Evolutionary conservation across 2,329 filamentous ascomycete genomes (phyloP), one percentile per base, ranked within the genome.

Genomic region (Aureobasidium sp.): DNA sequence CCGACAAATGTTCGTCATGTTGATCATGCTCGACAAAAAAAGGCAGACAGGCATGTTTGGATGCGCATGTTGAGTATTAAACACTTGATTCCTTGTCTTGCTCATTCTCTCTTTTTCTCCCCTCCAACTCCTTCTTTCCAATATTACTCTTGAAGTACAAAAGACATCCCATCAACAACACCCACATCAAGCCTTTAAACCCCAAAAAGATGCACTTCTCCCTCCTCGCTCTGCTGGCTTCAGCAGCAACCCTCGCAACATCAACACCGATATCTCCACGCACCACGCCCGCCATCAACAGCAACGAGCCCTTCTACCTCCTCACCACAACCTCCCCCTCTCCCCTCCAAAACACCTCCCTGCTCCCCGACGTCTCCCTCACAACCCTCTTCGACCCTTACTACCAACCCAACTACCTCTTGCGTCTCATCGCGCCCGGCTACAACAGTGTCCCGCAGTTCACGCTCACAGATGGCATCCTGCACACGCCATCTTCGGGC

Each of bases 361-460:
- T 59, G 16, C 64, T 72, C 6, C 59, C 63, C 22, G 59, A 64
- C 49, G 69, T 71, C 24, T 67, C 63, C 27, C 68, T 69, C 5
- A 69, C 64, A 8, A 68, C 68, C 0, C 62, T 71, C 51, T 71
- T 69, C 58, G 64, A 68, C 41, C 68, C 69, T 1, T 63, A 64
- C 62, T 60, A 67, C 50, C 58, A 60, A 37, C 59, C 63, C 12
- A 63, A 60, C 35, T 66, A 68, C 58, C 60, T 67, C 54, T 63
- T 73, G 19, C 69, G 70, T 56, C 62, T 68, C 16, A 69, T 66
- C 49, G 63, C 53, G 6, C 62, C 66, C 0, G 69, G 69, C 56
- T 73, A 72, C 57, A 61, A 60, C 50, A 66, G 61, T 17, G 62
- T 73, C 0, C 69, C 70, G 2, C 62, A 55, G 41, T 72, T 72